phyloP scores from a whole-genome alignment of 1,139 yeast species.

The Suhomyces yuchorum region DNA sequence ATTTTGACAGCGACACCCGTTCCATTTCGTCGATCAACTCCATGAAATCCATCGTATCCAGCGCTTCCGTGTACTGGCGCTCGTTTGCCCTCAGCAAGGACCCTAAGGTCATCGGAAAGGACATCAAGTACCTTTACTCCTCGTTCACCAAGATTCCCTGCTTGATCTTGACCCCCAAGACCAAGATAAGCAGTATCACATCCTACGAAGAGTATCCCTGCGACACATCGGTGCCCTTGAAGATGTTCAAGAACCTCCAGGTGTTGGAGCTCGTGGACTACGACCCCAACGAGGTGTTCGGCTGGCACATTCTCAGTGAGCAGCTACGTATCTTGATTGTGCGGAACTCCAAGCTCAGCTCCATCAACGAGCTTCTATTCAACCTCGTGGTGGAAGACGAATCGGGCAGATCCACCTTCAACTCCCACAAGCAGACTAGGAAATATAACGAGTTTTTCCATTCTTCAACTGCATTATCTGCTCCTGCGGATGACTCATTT shows the following conservation, averaged over 20 bases:
- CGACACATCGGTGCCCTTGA: conserved; percentile 66
- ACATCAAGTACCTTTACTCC: conserved; percentile 60
- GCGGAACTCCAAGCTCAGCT: conserved; percentile 51
- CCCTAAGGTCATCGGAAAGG: conserved; percentile 47
- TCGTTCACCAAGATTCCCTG: conserved; percentile 70
- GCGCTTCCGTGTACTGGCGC: conserved; percentile 50
- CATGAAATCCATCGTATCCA: conserved; percentile 56
- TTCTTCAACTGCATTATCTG: conserved; percentile 11
- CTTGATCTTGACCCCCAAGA: conserved; percentile 58
- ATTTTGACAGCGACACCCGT: conserved; percentile 57
- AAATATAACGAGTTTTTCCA: conserved; percentile 16
- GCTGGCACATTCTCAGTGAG: conserved; percentile 63
- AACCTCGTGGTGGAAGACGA: conserved; percentile 61
- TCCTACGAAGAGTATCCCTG: conserved; percentile 73
- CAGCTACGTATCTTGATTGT: conserved; percentile 57
- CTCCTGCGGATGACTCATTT: conserved; percentile 13
- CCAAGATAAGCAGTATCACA: conserved; percentile 55
- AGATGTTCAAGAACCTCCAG: conserved; percentile 60
- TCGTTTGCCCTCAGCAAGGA: conserved; percentile 40
- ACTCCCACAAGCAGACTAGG: conserved; percentile 27
- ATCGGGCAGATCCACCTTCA: conserved; percentile 45
- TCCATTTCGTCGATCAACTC: conserved; percentile 66
- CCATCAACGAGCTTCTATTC: conserved; percentile 52
- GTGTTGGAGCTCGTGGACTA: conserved; percentile 61
- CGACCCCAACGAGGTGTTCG: conserved; percentile 66